Percentiles rank a stretch among this genome's conserved stretches.
Conservation (phyloP, 176 grass and related monocot genomes). For the Metroxylon sagu region DNA sequence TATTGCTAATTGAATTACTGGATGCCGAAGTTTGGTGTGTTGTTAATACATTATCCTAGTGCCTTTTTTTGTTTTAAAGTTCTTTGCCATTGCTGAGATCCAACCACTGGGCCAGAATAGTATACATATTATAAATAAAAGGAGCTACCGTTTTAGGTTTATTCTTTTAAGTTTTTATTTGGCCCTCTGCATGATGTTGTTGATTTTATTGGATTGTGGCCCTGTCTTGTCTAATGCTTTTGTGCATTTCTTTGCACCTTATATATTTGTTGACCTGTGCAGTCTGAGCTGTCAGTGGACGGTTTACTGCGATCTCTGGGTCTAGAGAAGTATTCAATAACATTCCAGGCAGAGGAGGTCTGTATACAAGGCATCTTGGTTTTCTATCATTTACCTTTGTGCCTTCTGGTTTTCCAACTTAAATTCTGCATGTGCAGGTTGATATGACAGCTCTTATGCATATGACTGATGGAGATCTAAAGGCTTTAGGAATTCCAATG, state of each 20-base stretch:
- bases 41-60: no score
- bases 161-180: no score
- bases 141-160: no score
- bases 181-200: no score
- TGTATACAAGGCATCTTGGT: conserved; percentile 11
- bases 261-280: conserved; percentile 16
- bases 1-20: no score
- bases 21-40: no score
- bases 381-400: background rate
- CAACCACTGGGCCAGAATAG: no score
- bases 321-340: conserved; percentile 52
- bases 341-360: conserved; percentile 72
- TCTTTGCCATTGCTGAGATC: no score
- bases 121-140: no score
- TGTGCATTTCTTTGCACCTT: background rate
- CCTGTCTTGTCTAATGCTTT: background rate
- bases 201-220: no score
- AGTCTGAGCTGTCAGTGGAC: conserved; percentile 40
- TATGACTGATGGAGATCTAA: conserved; percentile 75
- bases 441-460: conserved; percentile 61
- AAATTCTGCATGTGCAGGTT: conserved; percentile 34
- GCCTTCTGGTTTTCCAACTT: conserved; percentile 7
- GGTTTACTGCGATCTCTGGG: conserved; percentile 54
- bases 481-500: conserved; percentile 69
- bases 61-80: no score